Base-by-base conservation (phyloP, 1,284 basidiomycete genomes). In the Heterobasidion annosum region DNA sequence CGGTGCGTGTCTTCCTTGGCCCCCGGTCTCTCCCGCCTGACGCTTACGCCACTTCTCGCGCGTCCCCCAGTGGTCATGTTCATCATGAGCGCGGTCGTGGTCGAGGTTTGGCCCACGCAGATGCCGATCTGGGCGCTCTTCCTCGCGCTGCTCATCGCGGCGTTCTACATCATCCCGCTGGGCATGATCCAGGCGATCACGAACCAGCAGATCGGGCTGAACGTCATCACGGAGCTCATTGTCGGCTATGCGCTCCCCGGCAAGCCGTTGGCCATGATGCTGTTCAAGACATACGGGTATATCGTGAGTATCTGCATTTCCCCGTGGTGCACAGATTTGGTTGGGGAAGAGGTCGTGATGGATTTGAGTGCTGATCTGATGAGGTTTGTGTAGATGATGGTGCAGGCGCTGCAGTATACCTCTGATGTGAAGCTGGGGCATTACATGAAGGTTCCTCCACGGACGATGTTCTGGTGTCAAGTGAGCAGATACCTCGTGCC, bases 401-500 rank as follows among this genome's bases (percentile, higher is more conserved):
- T 51, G 43, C 60, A 61, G 54, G 60, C 60, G 18, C 42, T 61
- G 35, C 60, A 61, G 19, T 87, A 88, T 66, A 77, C 83, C 3
- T 76, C 78, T 12, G 85, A 88, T 63, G 81, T 85, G 66, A 85
- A 86, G 63, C 75, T 86, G 34, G 83, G 82, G 3, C 83, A 86
- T 59, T 85, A 86, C 68, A 86, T 86, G 83, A 86, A 87, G 66
- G 71, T 85, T 32, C 72, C 76, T 42, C 73, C 75, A 10, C 65
- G 74, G 51, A 65, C 73, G 8, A 83, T 88, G 76, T 83, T 88
- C 63, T 73, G 69, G 61, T 70, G 68, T 43, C 66, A 67, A 56
- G 65, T 58, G 65, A 68, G 66, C 63, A 34, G 63, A 63, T 7
- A 53, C 68, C n/a, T 59, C 50, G 45, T 25, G 25, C 25, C 2